Base-by-base conservation (phyloP, 805 yeast genomes). In the Wickerhamomyces hampshirensis region DNA sequence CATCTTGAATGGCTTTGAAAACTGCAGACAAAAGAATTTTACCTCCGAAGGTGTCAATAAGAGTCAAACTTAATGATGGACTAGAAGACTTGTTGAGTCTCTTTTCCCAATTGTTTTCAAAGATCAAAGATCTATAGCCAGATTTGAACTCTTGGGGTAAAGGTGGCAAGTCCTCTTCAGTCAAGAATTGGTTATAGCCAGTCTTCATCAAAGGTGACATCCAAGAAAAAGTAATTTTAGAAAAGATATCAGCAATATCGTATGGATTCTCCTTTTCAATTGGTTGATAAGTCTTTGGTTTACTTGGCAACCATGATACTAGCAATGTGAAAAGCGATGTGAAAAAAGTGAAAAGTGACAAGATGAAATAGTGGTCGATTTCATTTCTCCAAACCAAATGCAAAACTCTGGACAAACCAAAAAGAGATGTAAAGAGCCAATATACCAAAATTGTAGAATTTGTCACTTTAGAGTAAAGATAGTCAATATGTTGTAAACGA, bases 151-250 rank as follows among this genome's bases (percentile, higher is more conserved):
- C 76, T 4, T 60, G 55, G 12, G 98, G 96, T 38, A 93, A 69
- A 13, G 76, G 72, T 18, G 96, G 96, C 44, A 93, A 72, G 59
- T 91, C 97, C 4, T 65, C 63, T 52, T 74, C 60, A 45, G 58
- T 60, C 51, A 78, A 75, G 41, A 48, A 63, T 39, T 78, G 75
- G 28, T 67, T 60, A 51, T 80, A 83, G 17, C 98, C 98, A 32
- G 73, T 73, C 50, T 67, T 75, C 85, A 93, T 88, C 55, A 93
- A 65, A 4, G 78, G 80, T 8, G 89, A 78, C 95, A 93, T 86
- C 98, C 98, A 93, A 19, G 80, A 64, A 59, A 93, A 93, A 0
- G 95, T 80, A 33, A 91, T 65, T 38, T 73, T 66, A 2, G 95
- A 80, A 51, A 91, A 80, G 18, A 89, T 62, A 56, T 89, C 80